Conservation (phyloP, 441 rosid genomes). For the Gossypium trilobum region DNA sequence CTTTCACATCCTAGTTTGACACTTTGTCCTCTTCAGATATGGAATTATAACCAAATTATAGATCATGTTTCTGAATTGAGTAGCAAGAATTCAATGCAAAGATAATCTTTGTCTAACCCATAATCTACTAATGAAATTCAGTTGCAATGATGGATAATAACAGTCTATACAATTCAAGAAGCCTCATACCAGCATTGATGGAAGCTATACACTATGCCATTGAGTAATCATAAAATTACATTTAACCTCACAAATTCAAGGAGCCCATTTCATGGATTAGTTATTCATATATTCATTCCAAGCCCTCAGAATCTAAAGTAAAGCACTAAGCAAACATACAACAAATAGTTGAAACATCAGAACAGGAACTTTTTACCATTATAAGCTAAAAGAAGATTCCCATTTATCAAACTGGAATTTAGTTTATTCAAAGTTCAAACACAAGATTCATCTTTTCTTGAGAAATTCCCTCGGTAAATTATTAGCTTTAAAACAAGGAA, state of each 20-base stretch:
- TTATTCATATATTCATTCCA: background rate
- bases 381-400: background rate
- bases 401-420: constrained; percentile 2
- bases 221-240: background rate
- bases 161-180: background rate
- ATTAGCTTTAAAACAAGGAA: background rate
- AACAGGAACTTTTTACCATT: background rate
- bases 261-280: background rate
- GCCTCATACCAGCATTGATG: background rate
- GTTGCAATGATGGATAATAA: background rate
- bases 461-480: background rate
- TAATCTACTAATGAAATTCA: background rate
- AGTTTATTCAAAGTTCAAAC: background rate
- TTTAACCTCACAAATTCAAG: background rate
- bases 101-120: background rate
- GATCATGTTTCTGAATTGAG: background rate
- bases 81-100: background rate
- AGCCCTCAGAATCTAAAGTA: background rate
- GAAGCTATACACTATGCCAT: background rate
- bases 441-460: background rate
- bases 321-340: background rate
- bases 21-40: background rate
- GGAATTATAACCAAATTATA: background rate
- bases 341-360: constrained; percentile 1
- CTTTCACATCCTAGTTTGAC: background rate